Evolutionary conservation across 495 filamentous ascomycete species (phyloP).

Genomic region (Thermothielavioides terrestris): DNA sequence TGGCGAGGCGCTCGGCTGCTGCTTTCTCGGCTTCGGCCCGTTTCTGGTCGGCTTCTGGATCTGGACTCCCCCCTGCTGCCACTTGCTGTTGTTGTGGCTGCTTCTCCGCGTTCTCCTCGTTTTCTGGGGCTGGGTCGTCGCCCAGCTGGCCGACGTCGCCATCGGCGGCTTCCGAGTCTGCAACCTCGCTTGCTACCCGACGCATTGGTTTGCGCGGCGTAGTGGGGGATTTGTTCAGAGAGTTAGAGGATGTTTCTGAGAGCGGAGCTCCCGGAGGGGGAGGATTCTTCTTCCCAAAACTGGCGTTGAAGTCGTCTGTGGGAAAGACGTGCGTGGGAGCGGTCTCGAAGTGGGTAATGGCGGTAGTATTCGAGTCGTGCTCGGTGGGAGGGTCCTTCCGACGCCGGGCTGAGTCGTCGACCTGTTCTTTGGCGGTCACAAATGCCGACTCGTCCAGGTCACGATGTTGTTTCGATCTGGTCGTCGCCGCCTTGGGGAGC

Average conservation of each 20-base stretch:
- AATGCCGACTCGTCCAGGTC: conserved; percentile 18
- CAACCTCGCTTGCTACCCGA: conserved; percentile 31
- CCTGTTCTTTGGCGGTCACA: conserved; percentile 1
- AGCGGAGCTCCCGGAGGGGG: conserved; percentile 23
- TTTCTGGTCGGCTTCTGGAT: background rate
- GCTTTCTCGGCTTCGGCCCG: conserved; percentile 12
- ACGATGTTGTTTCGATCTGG: conserved; percentile 10
- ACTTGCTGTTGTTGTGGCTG: background rate
- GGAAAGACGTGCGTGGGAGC: conserved; percentile 29
- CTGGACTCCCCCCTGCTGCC: background rate
- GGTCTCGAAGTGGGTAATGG: conserved; percentile 25
- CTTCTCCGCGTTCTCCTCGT: background rate
- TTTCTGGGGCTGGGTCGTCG: background rate
- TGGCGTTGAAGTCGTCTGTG: conserved; percentile 8
- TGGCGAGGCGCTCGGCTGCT: conserved; percentile 19
- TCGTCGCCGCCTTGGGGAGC: conserved; percentile 9
- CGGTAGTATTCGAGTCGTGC: conserved; percentile 2
- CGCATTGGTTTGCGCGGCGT: conserved; percentile 10
- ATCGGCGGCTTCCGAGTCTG: conserved; percentile 34
- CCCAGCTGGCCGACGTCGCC: conserved; percentile 8
- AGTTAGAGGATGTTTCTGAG: conserved; percentile 31
- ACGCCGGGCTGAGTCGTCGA: background rate
- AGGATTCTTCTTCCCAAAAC: conserved; percentile 7
- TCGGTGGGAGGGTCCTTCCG: background rate
- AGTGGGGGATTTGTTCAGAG: conserved; percentile 28